Evolutionary conservation across 129 eudicot genomes (phyloP).

Genomic region (Deinandra increscens): DNA sequence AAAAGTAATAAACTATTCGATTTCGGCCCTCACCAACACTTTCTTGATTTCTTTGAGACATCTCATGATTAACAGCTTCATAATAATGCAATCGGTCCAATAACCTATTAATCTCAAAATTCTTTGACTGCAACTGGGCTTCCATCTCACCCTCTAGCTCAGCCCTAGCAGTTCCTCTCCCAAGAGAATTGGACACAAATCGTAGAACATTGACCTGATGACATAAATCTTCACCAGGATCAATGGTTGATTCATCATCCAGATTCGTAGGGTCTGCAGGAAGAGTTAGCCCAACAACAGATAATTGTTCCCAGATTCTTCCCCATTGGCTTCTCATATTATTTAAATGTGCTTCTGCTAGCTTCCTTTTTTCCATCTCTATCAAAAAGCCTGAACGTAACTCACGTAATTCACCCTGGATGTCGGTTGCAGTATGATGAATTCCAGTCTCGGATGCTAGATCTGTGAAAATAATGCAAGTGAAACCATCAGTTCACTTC

Average conservation of each 20-base stretch:
- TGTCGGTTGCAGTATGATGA: constrained; percentile 45
- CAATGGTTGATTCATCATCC: constrained; percentile 50
- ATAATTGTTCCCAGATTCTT: constrained; percentile 56
- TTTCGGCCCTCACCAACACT: constrained; percentile 67
- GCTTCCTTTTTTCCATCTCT: constrained; percentile 85
- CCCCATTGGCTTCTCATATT: constrained; percentile 66
- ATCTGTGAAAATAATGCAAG: constrained; percentile 44
- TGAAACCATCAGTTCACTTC: neutral
- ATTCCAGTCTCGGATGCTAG: constrained; percentile 65
- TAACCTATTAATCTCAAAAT: constrained; percentile 84
- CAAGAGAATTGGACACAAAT: constrained; percentile 71
- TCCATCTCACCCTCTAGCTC: constrained; percentile 82
- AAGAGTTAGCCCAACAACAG: constrained; percentile 64
- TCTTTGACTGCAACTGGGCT: constrained; percentile 68
- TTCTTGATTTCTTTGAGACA: constrained; percentile 99
- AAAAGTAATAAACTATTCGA: neutral
- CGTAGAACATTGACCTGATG: constrained; percentile 66
- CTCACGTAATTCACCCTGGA: constrained; percentile 72
- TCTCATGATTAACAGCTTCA: constrained; percentile 90
- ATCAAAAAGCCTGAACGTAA: constrained; percentile 51
- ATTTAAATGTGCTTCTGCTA: constrained; percentile 61
- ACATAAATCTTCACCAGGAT: constrained; percentile 63
- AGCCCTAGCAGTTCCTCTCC: constrained; percentile 79
- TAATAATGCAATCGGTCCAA: constrained; percentile 80
- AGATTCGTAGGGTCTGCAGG: constrained; percentile 51